Evolutionary conservation across 2,329 filamentous ascomycete species (phyloP), one percentile per base, ranked within the genome.

Genomic region (Phyllosticta citribraziliensis): DNA sequence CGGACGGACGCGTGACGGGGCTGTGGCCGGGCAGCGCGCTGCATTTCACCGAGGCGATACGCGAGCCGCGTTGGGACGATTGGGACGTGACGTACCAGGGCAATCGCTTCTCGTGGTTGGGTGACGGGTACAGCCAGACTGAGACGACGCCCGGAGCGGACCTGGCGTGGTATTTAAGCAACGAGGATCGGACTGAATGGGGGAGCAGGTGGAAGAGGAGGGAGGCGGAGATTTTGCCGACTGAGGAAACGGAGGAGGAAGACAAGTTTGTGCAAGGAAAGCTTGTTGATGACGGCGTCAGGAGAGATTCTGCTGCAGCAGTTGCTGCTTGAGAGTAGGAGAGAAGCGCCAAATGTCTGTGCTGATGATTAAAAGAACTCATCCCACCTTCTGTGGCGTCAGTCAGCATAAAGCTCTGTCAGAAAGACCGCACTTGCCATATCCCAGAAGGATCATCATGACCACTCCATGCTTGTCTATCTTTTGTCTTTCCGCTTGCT

Each of bases 91-190:
- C 71, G 63, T 73, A 75, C 62, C 69, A 73, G 59, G 67, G 68
- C 17, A 77, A 77, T 63, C 60, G 68, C 53, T 78, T 75, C 66
- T 70, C 72, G 1, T 78, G 74, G 60, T 61, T 78, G 66, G 76
- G 76, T 0, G 77, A 76, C 66, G 75, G 78, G 1, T 79, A 79
- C 61, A 77, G 64, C 14, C 71, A 71, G 62, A 70, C 67, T 11
- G 70, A 75, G 63, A 62, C 74, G 20, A 71, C 73, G 64, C 65
- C 64, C 2, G 72, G 69, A 9, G 70, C 69, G 3, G 71, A 74
- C 52, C 70, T 69, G 71, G 72, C 67, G 12, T 74, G 66, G 57
- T 74, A 74, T 62, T 70, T 74, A 5, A 61, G 71, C 9, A 70
- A 73, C 0, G 22, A 64, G 22, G 72, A 74, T 62, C 69, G 73